Evolutionary conservation across 768 basidiomycete species (phyloP).

Genomic region (Lactarius pseudohatsudake): DNA sequence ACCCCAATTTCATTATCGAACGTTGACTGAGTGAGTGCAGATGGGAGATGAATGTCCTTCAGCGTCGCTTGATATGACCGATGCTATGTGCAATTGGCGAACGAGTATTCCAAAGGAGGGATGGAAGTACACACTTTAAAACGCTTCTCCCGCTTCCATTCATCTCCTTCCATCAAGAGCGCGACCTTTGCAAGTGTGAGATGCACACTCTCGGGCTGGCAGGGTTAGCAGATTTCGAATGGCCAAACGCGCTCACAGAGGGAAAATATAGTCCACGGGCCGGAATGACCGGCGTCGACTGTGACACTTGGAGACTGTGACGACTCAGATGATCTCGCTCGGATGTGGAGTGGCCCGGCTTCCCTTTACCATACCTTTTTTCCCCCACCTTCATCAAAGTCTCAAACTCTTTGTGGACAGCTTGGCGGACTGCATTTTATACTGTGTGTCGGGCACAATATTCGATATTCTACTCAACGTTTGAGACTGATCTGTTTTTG

Average conservation of each 20-base stretch:
- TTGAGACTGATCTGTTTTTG: no score
- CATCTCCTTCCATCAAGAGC: constrained; percentile 18
- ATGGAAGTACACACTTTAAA: constrained; percentile 45
- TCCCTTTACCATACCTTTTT: no score
- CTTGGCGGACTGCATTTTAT: no score
- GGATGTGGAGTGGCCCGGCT: no score
- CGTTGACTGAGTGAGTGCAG: constrained; percentile 50
- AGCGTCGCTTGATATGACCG: constrained; percentile 69
- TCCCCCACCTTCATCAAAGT: no score
- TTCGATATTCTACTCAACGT: no score
- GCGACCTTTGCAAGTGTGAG: not conserved
- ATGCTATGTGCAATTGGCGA: constrained; percentile 45
- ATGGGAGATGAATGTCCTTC: constrained; percentile 71
- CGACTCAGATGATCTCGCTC: no score
- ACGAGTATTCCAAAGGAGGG: constrained; percentile 3
- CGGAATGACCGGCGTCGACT: not conserved
- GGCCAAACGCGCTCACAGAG: not conserved
- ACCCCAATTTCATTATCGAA: constrained; percentile 63
- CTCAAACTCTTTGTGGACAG: no score
- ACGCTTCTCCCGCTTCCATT: constrained; percentile 42
- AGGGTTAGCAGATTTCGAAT: not conserved
- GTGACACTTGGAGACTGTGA: no score
- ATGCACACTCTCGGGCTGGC: not conserved
- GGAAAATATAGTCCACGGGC: not conserved
- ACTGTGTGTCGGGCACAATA: no score